Conservation (phyloP, 139 green algal species). For the Chlamydomonas eustigma region DNA sequence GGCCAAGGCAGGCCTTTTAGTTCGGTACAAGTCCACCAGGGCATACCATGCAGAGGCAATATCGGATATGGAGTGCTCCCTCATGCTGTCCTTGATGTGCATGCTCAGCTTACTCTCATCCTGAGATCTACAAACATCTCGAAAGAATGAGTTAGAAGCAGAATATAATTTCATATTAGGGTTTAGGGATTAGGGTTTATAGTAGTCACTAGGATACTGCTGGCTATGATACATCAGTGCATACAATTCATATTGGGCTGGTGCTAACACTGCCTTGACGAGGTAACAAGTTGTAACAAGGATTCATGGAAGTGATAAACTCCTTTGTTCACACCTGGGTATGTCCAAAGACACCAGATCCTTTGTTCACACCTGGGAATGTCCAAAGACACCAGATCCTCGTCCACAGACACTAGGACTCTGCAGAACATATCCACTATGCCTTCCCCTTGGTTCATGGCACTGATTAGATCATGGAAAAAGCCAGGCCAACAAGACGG, state of each 20-base stretch:
- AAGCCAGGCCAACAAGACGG: constrained; percentile 80
- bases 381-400: constrained; percentile 89
- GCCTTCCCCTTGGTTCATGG: constrained; percentile 44
- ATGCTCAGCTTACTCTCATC: constrained; percentile 73
- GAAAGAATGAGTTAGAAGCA: too few relatives aligned
- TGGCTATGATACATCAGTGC: too few relatives aligned
- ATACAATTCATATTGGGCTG: too few relatives aligned
- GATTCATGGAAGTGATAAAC: too few relatives aligned
- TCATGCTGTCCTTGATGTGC: constrained; percentile 94
- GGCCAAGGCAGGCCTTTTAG: constrained; percentile 46
- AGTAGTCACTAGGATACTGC: too few relatives aligned
- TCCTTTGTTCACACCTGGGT: constrained; percentile 38
- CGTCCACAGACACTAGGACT: constrained; percentile 82
- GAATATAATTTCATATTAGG: too few relatives aligned
- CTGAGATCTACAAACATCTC: too few relatives aligned
- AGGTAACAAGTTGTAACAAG: too few relatives aligned
- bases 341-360: constrained; percentile 69
- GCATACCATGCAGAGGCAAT: constrained; percentile 70
- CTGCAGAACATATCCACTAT: constrained; percentile 87
- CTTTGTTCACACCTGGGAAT: constrained; percentile 55
- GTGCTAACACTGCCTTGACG: too few relatives aligned
- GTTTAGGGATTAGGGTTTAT: too few relatives aligned
- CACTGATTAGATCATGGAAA: constrained; percentile 76
- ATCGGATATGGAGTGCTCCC: constrained; percentile 74
- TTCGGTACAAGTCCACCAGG: constrained; percentile 53